Conservation (phyloP, 202 grass and related monocot genomes). For the Sporobolus alterniflorus region DNA sequence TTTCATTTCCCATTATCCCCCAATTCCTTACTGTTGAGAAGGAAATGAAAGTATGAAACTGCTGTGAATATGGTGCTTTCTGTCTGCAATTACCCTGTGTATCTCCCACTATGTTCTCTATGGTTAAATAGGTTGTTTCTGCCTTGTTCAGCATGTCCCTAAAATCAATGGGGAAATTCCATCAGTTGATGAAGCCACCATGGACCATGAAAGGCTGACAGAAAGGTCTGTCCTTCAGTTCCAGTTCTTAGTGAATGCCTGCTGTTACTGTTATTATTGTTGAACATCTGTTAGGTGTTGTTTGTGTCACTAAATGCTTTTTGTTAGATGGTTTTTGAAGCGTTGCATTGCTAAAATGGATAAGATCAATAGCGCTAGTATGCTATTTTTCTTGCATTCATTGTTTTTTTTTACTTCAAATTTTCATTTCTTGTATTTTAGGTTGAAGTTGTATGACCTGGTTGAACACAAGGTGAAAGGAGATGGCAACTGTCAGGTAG, state of each 20-base stretch:
- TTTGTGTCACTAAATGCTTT: neutral
- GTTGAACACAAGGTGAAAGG: slow-evolving; percentile 89
- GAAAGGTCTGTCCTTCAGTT: slow-evolving; percentile 60
- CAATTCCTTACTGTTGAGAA: neutral
- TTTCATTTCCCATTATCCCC: neutral
- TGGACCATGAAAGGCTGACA: slow-evolving; percentile 91
- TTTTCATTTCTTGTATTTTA: slow-evolving; percentile 38
- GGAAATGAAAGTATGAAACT: too few relatives aligned
- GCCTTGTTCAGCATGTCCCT: slow-evolving; percentile 84
- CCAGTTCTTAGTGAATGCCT: slow-evolving; percentile 22
- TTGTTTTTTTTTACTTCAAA: slow-evolving; percentile 18
- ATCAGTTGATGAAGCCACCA: slow-evolving; percentile 85
- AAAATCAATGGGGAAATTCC: slow-evolving; percentile 97
- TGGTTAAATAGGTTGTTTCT: slow-evolving; percentile 37
- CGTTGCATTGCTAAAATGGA: neutral
- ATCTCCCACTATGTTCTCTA: slow-evolving; percentile 22
- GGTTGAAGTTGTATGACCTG: slow-evolving; percentile 86
- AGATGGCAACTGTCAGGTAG: slow-evolving; percentile 99
- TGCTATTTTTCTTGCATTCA: neutral
- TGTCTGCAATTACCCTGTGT: neutral
- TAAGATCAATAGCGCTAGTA: neutral
- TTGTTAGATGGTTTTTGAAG: neutral
- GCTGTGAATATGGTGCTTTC: too few relatives aligned
- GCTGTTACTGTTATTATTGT: slow-evolving; percentile 21
- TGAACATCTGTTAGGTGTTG: neutral